Evolutionary conservation across 106 monocot genomes (phyloP), one percentile per base, ranked within the genome.

Genomic region (Iris macrosiphon): DNA sequence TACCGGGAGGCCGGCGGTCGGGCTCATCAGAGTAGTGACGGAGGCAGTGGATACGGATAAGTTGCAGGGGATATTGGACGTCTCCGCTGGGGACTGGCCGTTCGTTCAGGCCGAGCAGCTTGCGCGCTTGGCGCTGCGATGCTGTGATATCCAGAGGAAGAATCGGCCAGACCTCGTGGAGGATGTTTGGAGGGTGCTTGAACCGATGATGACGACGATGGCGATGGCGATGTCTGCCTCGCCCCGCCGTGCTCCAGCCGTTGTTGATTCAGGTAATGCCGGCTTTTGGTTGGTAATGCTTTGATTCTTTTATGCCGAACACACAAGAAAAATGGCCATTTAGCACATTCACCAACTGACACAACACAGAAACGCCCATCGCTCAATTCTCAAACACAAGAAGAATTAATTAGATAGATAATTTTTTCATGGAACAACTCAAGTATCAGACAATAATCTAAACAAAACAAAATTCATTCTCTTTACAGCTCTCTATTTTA

Each of bases 1-100:
- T 40, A 82, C 82, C 0, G 77, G 82, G 21, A 64, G 44, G 24
- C 49, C 59, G 0, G 60, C 77, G 1, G 14, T 82, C 9, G 72
- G 77, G 31, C 60, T 70, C 49, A 61, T 50, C 16, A 82, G 51
- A 16, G 69, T 69, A 45, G 82, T 82, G 9, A 68, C 73, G 40
- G 65, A 64, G 2, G 77, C 82, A 9, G 1, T 77, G 60, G 25
- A 55, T 2, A 33, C 41, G 26, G 65, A 42, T 5, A 6, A 13
- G 12, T 55, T 82, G 54, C 47, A 60, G 9, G 45, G 57, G 19
- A 56, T 82, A 16, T 17, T 82, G 23, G 82, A 82, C 40, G 47
- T 47, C 25, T 48, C 77, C 10, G 82, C 82, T 13, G 82, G 82
- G 13, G 65, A 64, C 12, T 82, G 82, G 82, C 82, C 82, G 15